phyloP scores from a whole-genome alignment of 495 filamentous ascomycete species.

The Xylaria nigripes region DNA sequence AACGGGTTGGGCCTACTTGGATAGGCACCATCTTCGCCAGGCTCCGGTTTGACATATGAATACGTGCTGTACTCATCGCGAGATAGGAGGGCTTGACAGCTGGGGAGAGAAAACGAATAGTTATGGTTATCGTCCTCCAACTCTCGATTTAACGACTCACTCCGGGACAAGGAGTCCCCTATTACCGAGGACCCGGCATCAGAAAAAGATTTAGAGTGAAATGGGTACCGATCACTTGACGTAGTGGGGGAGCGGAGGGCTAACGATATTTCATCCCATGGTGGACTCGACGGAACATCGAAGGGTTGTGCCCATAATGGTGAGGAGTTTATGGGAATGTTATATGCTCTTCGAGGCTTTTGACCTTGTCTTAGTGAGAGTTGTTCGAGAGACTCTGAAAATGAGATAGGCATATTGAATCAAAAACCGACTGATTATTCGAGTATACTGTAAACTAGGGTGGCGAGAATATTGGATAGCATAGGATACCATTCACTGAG shows the following conservation, averaged over 20 bases:
- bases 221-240: not conserved
- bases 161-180: not conserved
- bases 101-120: not conserved
- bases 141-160: not conserved
- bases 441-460: not conserved
- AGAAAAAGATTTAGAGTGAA: not conserved
- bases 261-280: not conserved
- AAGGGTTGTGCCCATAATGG: not conserved
- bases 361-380: not conserved
- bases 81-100: not conserved
- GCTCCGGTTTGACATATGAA: conserved; percentile 10
- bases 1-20: not conserved
- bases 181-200: not conserved
- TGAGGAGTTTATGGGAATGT: not conserved
- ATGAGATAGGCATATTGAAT: conserved; percentile 1
- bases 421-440: not conserved
- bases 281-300: not conserved
- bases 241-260: not conserved
- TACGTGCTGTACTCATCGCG: not conserved
- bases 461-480: not conserved
- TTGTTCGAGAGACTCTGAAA: not conserved
- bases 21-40: conserved; percentile 1
- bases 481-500: not conserved
- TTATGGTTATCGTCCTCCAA: not conserved
- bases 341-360: not conserved